Conservation (phyloP, 2,329 filamentous ascomycete genomes). For the Cercospora sojina region DNA sequence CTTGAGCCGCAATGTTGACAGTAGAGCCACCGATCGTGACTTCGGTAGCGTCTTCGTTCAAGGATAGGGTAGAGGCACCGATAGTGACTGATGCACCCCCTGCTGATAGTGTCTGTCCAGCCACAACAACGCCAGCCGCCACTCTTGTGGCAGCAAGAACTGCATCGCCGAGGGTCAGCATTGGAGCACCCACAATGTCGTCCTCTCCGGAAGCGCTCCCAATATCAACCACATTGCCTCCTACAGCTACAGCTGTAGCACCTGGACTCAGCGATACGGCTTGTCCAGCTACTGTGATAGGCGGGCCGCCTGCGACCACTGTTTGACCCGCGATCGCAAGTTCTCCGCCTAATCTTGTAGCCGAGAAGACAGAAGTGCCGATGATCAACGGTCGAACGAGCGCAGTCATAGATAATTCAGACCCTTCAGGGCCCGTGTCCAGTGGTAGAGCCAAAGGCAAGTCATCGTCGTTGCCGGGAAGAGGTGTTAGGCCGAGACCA, state of each 20-base stretch:
- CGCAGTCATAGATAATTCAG: background rate
- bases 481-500: conserved; percentile 11
- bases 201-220: background rate
- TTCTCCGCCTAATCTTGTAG: conserved; percentile 16
- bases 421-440: background rate
- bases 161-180: conserved; percentile 22
- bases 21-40: conserved; percentile 40
- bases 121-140: conserved; percentile 28
- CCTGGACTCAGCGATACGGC: conserved; percentile 36
- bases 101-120: conserved; percentile 31
- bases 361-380: conserved; percentile 25
- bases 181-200: background rate
- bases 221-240: conserved; percentile 27
- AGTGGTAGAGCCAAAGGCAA: background rate
- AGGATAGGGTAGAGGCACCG: conserved; percentile 37
- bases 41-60: conserved; percentile 40
- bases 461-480: background rate
- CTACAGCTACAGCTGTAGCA: conserved; percentile 40
- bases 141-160: conserved; percentile 26
- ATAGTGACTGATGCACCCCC: conserved; percentile 36
- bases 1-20: conserved; percentile 17
- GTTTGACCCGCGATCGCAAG: conserved; percentile 35
- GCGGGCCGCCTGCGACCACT: conserved; percentile 30
- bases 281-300: conserved; percentile 39
- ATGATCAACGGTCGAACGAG: conserved; percentile 17